A percentile compares a stretch with the other conserved stretches of the same genome.
Evolutionary conservation across 164 flowering plant species (phyloP).

Genomic region (Akebia trifoliata): DNA sequence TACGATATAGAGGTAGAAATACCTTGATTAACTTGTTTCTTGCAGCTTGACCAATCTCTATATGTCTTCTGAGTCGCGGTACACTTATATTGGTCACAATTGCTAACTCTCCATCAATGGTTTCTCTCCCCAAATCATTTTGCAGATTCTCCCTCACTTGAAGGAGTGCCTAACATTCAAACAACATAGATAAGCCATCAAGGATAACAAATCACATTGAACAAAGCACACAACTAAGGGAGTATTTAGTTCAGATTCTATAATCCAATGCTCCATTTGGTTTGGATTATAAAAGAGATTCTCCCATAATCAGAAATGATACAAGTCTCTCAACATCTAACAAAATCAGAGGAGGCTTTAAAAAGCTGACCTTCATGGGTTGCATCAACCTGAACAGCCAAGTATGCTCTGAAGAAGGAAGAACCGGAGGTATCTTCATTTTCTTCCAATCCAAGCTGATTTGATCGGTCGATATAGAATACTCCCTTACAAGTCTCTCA

Average conservation of each 20-base stretch:
- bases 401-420: conserved; percentile 75
- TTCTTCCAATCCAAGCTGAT: conserved; percentile 91
- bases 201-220: conserved; percentile 1
- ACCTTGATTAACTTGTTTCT: conserved; percentile 91
- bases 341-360: background rate
- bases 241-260: too few species aligned
- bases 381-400: conserved; percentile 90
- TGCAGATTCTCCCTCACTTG: conserved; percentile 52
- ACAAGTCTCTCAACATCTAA: background rate
- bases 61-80: conserved; percentile 38
- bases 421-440: conserved; percentile 95
- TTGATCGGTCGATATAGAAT: conserved; percentile 58
- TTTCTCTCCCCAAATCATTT: conserved; percentile 47
- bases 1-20: conserved; percentile 1
- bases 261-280: too few species aligned
- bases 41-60: conserved; percentile 83
- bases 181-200: conserved; percentile 10
- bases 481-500: conserved; percentile 66
- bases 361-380: conserved; percentile 70
- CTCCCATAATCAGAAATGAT: background rate
- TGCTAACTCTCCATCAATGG: conserved; percentile 70
- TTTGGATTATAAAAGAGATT: too few species aligned
- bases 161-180: conserved; percentile 44
- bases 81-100: conserved; percentile 47
- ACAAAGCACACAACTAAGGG: too few species aligned